phyloP scores from a whole-genome alignment of 306 rosid genomes.

The Pyrus communis region DNA sequence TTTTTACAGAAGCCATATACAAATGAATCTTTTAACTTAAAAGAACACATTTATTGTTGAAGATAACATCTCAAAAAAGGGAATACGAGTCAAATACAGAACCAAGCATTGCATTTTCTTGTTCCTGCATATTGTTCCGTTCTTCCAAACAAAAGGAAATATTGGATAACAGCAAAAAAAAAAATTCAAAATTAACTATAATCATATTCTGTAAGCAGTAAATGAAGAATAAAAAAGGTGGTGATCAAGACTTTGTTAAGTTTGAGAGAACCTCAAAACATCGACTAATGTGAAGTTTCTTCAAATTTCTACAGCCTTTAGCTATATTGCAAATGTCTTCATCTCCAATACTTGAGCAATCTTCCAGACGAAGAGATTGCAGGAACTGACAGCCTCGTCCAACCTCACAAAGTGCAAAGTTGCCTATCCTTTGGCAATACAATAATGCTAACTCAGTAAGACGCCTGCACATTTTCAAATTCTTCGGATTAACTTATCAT shows the following conservation, averaged over 20 bases:
- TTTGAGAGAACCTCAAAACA: slow-evolving; percentile 69
- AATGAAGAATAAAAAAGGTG: neutral
- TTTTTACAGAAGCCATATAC: neutral
- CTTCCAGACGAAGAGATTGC: slow-evolving; percentile 89
- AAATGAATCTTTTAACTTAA: neutral
- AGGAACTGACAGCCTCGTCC: slow-evolving; percentile 81
- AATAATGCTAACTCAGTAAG: slow-evolving; percentile 73
- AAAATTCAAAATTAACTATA: neutral
- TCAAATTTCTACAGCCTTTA: slow-evolving; percentile 70
- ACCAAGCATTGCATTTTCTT: neutral
- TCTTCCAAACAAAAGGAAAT: neutral
- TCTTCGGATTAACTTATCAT: slow-evolving; percentile 11
- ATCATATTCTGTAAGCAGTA: neutral
- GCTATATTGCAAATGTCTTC: slow-evolving; percentile 83
- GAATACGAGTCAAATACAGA: neutral
- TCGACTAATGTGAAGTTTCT: slow-evolving; percentile 85
- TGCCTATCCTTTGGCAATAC: slow-evolving; percentile 81
- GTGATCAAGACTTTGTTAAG: neutral
- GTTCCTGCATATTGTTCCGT: neutral
- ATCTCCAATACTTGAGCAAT: slow-evolving; percentile 88
- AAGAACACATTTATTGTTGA: neutral
- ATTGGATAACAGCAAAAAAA: neutral
- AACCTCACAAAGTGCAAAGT: slow-evolving; percentile 62
- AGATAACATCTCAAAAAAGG: neutral
- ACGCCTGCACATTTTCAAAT: slow-evolving; percentile 38